Percentiles rank a stretch among this genome's conserved stretches.
Evolutionary conservation across 2,329 filamentous ascomycete species (phyloP).

Genomic region (Exophiala dermatitidis): DNA sequence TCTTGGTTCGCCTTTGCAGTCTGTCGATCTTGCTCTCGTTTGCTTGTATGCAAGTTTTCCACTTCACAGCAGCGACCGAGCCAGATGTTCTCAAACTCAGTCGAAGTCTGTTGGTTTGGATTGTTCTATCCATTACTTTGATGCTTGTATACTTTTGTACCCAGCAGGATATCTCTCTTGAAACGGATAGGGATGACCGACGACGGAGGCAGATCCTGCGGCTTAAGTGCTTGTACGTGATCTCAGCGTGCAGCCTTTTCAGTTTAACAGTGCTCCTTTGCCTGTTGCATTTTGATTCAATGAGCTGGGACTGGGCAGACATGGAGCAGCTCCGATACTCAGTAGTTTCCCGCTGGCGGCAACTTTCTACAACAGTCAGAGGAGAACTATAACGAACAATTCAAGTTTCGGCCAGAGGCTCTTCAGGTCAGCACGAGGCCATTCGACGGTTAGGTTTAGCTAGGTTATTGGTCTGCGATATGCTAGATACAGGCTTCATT

Average conservation of each 20-base stretch:
- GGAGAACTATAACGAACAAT: no score
- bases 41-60: constrained; percentile 22
- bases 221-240: constrained; percentile 26
- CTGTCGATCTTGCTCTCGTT: constrained; percentile 26
- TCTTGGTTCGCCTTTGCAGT: constrained; percentile 61
- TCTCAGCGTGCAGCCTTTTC: constrained; percentile 22
- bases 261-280: constrained; percentile 17
- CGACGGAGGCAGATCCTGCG: constrained; percentile 20
- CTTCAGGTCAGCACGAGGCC: no score
- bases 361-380: not conserved
- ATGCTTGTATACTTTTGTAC: constrained; percentile 25
- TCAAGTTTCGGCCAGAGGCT: no score
- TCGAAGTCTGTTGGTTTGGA: constrained; percentile 24
- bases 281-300: constrained; percentile 11
- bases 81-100: constrained; percentile 22
- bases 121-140: constrained; percentile 21
- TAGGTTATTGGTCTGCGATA: no score
- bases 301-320: not conserved
- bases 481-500: no score
- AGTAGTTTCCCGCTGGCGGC: not conserved
- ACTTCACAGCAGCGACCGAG: constrained; percentile 18
- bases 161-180: constrained; percentile 25
- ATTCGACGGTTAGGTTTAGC: no score
- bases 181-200: constrained; percentile 22
- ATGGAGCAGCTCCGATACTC: not conserved